These are phyloP conservation scores for Collybia mongolica DNA, from an alignment of 768 basidiomycete genomes.

Conservation along the genomic window DNA sequence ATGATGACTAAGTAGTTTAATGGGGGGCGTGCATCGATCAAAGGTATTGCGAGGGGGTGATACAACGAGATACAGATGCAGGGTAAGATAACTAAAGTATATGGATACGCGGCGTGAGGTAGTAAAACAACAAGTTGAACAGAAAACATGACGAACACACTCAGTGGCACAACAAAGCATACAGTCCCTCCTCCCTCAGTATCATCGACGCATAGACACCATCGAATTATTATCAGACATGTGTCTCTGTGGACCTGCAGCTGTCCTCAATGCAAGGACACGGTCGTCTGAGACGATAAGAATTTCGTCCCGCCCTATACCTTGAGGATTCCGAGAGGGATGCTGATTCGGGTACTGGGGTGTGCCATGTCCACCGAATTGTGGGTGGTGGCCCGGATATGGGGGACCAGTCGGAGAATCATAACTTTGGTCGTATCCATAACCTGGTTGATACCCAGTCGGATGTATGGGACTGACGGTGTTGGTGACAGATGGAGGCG, in stretches of 20 bases:
- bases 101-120: not conserved
- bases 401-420: constrained; percentile 22
- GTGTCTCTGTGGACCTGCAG: constrained; percentile 34
- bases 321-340: constrained; percentile 43
- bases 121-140: constrained; percentile 6
- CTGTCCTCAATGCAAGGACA: constrained; percentile 66
- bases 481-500: constrained; percentile 82
- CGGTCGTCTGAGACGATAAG: constrained; percentile 89
- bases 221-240: constrained; percentile 45
- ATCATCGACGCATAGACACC: constrained; percentile 39
- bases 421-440: constrained; percentile 17
- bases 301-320: constrained; percentile 75
- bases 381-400: not conserved
- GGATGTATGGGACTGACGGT: constrained; percentile 38
- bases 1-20: too few species aligned
- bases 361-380: constrained; percentile 22
- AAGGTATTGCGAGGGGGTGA: not conserved
- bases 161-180: constrained; percentile 5
- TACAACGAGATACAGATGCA: constrained; percentile 23
- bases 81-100: constrained; percentile 23
- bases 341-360: constrained; percentile 37
- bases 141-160: constrained; percentile 10
- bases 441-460: constrained; percentile 22
- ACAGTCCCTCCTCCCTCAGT: not conserved
- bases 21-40: not conserved